Conservation (phyloP, 495 filamentous ascomycete genomes). For the Xylona heveae region DNA sequence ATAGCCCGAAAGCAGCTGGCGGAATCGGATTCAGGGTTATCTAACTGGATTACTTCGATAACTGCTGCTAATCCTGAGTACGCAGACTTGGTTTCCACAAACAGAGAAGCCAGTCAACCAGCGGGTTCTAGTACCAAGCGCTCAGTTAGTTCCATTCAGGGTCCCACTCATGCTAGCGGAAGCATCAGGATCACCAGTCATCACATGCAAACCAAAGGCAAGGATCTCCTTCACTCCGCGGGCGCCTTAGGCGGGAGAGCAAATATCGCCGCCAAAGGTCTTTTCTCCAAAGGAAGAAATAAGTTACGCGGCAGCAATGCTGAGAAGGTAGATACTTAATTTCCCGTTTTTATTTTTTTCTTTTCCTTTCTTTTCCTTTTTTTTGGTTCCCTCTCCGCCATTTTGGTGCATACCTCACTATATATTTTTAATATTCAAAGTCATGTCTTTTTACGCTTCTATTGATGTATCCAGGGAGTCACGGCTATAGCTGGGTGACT, state of each 20-base stretch:
- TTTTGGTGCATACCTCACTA: too few species aligned
- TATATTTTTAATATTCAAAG: too few species aligned
- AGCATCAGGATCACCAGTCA: slow-evolving; percentile 15
- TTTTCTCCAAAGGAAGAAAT: slow-evolving; percentile 71
- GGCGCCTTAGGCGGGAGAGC: slow-evolving; percentile 49
- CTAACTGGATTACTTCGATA: slow-evolving; percentile 43
- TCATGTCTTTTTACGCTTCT: too few species aligned
- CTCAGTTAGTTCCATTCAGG: too few species aligned
- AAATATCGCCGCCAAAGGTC: slow-evolving; percentile 58
- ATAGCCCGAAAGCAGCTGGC: slow-evolving; percentile 49
- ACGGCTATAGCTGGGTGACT: too few species aligned
- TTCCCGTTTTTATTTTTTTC: too few species aligned
- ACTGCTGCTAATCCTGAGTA: slow-evolving; percentile 29
- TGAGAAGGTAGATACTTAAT: slow-evolving; percentile 64
- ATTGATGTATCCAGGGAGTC: too few species aligned
- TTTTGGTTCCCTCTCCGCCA: too few species aligned
- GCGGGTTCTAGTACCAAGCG: slow-evolving; percentile 11
- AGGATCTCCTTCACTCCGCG: slow-evolving; percentile 65
- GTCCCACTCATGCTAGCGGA: neutral
- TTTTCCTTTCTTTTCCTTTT: too few species aligned
- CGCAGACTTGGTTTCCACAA: slow-evolving; percentile 19
- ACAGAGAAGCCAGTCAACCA: slow-evolving; percentile 13
- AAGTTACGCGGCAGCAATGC: slow-evolving; percentile 44
- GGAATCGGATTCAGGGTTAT: slow-evolving; percentile 46
- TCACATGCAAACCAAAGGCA: slow-evolving; percentile 53